Evolutionary conservation across 2,329 filamentous ascomycete species (phyloP), one percentile per base, ranked within the genome.

Genomic region (Chaetomiaceae sp.): DNA sequence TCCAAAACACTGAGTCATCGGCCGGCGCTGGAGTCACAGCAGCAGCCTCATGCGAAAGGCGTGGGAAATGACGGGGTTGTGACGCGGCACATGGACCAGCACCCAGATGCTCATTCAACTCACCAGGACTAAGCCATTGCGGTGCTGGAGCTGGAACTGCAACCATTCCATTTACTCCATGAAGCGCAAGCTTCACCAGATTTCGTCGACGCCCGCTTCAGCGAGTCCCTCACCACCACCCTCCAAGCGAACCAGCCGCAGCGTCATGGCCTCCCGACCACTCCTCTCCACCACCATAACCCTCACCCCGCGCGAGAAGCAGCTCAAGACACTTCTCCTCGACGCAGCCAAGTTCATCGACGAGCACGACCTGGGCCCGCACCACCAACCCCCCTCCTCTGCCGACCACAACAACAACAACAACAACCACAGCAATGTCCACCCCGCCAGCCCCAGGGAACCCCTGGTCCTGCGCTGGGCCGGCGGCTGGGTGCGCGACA

Each of bases 401-500:
- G n/a, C n/a, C n/a, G n/a, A n/a, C n/a, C n/a, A n/a, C n/a, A n/a
- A n/a, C 26, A 27, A 27, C 26, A 27, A 27, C 26, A 27, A 11
- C 26, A 27, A 11, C 26, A 27, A 11, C 26, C 6, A 11, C 26
- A 27, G 26, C 26, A 29, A 29, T 14, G 14, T 4, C 60, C 78
- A 9, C 60, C 67, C 17, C 33, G 27, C 11, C 47, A n/a, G n/a
- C n/a, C n/a, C n/a, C n/a, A n/a, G 55, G 12, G 73, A 81, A 54
- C 74, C 81, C 17, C 63, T 83, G 12, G 71, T 83, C 15, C 71
- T 93, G 37, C 82, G 87, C 40, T 91, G 86, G 77, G 88, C 88
- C 0, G 88, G 88, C 48, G 88, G 88, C 20, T 94, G 88, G 88
- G 87, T 93, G 10, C 83, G 88, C 33, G 88, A 94, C 69, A 90